Evolutionary conservation across 176 grass and related monocot genomes (phyloP).

Genomic region (Aechmea fasciata): DNA sequence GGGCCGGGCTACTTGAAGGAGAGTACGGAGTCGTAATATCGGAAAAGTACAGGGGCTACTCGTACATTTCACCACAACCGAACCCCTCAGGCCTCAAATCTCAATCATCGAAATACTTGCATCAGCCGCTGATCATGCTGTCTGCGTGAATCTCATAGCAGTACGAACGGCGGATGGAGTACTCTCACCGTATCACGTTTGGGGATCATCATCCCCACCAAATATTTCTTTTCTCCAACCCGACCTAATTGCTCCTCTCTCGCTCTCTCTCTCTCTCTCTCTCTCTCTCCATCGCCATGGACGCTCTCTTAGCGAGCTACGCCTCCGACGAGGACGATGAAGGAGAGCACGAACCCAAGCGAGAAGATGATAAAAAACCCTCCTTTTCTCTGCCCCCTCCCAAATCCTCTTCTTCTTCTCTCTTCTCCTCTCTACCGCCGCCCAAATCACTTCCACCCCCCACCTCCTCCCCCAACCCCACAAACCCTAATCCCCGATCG

Average conservation of each 20-base stretch:
- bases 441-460: slow-evolving; percentile 14
- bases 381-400: slow-evolving; percentile 26
- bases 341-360: slow-evolving; percentile 23
- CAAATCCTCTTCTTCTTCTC: slow-evolving; percentile 25
- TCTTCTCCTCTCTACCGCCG: slow-evolving; percentile 47
- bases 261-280: neutral
- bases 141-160: too few relatives aligned
- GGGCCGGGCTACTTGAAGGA: too few relatives aligned
- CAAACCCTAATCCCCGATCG: slow-evolving; percentile 2
- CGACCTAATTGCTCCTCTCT: neutral
- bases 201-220: too few relatives aligned
- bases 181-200: too few relatives aligned
- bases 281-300: slow-evolving; percentile 34
- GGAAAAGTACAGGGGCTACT: too few relatives aligned
- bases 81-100: too few relatives aligned
- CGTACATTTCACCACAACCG: too few relatives aligned
- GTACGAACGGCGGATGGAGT: too few relatives aligned
- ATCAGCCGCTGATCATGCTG: too few relatives aligned
- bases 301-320: slow-evolving; percentile 86
- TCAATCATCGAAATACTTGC: too few relatives aligned
- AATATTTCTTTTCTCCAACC: neutral
- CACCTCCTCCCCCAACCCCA: neutral
- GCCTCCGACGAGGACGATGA: slow-evolving; percentile 71
- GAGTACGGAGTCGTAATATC: too few relatives aligned
- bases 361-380: slow-evolving; percentile 4